Evolutionary conservation across 768 basidiomycete species (phyloP).

Genomic region (Suillus sp.): DNA sequence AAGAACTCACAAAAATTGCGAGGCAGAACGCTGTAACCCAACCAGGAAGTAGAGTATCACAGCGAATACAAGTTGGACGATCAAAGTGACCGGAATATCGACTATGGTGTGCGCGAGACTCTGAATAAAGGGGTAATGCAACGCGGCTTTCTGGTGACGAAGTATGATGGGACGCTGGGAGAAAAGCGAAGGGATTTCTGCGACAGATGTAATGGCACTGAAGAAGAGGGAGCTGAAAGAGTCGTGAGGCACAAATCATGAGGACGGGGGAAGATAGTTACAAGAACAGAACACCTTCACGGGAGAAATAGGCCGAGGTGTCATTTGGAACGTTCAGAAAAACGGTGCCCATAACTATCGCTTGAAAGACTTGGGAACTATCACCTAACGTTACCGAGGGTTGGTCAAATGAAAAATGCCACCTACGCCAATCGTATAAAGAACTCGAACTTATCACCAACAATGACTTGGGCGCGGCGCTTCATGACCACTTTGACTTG

Average conservation of each 20-base stretch:
- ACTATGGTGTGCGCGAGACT: conserved; percentile 48
- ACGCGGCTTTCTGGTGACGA: conserved; percentile 46
- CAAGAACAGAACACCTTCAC: conserved; percentile 84
- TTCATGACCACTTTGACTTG: conserved; percentile 49
- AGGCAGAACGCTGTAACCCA: conserved; percentile 52
- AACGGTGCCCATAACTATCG: conserved; percentile 38
- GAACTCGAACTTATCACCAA: conserved; percentile 25
- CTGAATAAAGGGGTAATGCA: conserved; percentile 54
- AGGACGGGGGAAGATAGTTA: conserved; percentile 32
- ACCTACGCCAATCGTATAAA: conserved; percentile 2
- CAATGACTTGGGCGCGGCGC: conserved; percentile 49
- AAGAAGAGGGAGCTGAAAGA: conserved; percentile 56
- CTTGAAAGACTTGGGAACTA: conserved; percentile 42
- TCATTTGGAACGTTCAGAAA: conserved; percentile 45
- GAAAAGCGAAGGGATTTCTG: conserved; percentile 55
- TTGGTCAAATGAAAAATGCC: neutral
- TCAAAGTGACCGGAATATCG: conserved; percentile 46
- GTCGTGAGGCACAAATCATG: neutral
- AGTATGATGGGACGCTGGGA: conserved; percentile 46
- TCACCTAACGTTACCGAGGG: neutral
- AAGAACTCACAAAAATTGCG: conserved; percentile 65
- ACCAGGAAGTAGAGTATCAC: conserved; percentile 62
- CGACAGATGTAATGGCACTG: conserved; percentile 57
- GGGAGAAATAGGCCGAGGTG: conserved; percentile 44
- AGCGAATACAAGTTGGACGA: conserved; percentile 35